Conservation (phyloP, 768 basidiomycete species). For the Rhizopogon roseolus region DNA sequence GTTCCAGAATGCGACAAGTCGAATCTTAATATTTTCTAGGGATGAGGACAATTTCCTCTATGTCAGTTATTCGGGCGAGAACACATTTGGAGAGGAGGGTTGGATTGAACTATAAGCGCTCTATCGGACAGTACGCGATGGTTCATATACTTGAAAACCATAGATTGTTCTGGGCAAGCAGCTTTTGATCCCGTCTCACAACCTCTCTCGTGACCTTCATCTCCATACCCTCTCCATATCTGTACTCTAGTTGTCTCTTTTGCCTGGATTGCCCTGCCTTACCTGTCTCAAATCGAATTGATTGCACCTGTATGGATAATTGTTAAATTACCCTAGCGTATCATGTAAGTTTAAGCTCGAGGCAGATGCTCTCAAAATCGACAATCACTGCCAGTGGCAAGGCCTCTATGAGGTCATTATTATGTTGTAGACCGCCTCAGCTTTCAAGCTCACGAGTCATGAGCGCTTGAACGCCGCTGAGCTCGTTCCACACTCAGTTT, state of each 20-base stretch:
- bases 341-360: background rate
- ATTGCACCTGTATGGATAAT: constrained; percentile 16
- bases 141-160: constrained; percentile 15
- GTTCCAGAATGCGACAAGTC: constrained; percentile 1
- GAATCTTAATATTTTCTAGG: constrained; percentile 42
- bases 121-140: constrained; percentile 10
- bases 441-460: background rate
- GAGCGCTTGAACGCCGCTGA: too few relatives aligned
- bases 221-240: constrained; percentile 20
- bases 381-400: background rate
- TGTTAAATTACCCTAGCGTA: background rate
- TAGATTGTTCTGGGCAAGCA: constrained; percentile 25
- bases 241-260: constrained; percentile 24
- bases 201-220: constrained; percentile 9
- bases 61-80: constrained; percentile 98
- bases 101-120: constrained; percentile 28
- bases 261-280: constrained; percentile 4
- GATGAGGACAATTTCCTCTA: constrained; percentile 99
- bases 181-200: constrained; percentile 4
- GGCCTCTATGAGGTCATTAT: background rate
- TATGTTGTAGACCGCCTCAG: background rate
- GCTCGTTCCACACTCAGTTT: too few relatives aligned
- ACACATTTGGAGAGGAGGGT: constrained; percentile 71
- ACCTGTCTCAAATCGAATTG: constrained; percentile 13
- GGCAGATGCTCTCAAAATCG: background rate